A percentile compares a stretch with the other conserved stretches of the same genome.
These are phyloP conservation scores for Blastobotrys aristatus DNA, from an alignment of 1,139 yeast genomes.

Conservation along the genomic window DNA sequence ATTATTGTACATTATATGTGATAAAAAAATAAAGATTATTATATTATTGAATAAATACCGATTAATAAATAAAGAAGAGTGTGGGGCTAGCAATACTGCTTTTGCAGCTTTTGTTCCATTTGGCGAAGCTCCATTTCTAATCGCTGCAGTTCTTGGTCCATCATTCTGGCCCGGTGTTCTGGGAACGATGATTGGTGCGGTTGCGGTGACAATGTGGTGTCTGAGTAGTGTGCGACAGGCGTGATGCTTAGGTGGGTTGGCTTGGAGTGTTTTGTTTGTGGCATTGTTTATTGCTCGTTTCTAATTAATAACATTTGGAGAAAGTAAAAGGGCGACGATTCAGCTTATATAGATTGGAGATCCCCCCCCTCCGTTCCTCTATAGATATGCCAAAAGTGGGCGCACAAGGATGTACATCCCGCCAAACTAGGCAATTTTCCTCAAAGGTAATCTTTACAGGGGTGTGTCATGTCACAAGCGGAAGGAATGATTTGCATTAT, in stretches of 20 bases:
- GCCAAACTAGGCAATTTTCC: no score
- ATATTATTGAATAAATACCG: not conserved
- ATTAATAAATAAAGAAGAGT: not conserved
- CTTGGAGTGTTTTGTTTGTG: no score
- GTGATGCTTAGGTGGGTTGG: not conserved
- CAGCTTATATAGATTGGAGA: no score
- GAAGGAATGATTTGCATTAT: no score
- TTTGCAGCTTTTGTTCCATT: conserved; percentile 5
- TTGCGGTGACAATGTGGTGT: not conserved
- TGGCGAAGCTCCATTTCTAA: conserved; percentile 10
- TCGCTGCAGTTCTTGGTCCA: conserved; percentile 9
- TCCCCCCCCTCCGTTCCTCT: no score
- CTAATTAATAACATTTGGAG: no score
- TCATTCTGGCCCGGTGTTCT: conserved; percentile 1
- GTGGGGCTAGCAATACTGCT: not conserved
- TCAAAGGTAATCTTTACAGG: no score
- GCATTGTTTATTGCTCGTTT: no score
- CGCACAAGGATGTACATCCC: no score
- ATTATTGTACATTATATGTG: not conserved
- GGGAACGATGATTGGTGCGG: not conserved
- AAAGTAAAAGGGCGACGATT: no score
- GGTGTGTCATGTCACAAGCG: no score
- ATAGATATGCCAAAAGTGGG: no score
- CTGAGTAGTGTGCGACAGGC: not conserved
- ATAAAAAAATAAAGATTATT: not conserved